These are phyloP conservation scores for Chenopodium quinoa DNA, from an alignment of 148 eudicot genomes.

Conservation along the genomic window DNA sequence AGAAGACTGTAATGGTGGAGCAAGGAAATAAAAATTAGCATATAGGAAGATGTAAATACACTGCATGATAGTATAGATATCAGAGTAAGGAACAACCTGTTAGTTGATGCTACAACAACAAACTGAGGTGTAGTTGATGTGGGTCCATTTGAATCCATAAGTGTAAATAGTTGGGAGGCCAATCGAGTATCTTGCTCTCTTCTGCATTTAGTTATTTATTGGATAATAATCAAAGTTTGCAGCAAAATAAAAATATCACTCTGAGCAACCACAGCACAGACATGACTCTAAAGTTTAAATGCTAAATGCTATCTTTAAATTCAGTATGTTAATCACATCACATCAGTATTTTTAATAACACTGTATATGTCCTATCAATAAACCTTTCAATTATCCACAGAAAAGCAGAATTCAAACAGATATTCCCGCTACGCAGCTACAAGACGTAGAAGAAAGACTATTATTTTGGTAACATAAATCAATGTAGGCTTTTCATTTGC, in stretches of 20 bases:
- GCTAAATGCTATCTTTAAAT: background rate
- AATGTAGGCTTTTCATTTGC: background rate
- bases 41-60: background rate
- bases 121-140: conserved; percentile 49
- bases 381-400: background rate
- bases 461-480: background rate
- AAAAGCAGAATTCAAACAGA: background rate
- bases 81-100: conserved; percentile 50
- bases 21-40: background rate
- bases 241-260: background rate
- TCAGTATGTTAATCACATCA: background rate
- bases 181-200: conserved; percentile 78
- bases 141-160: conserved; percentile 76
- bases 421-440: background rate
- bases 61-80: background rate
- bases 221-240: background rate
- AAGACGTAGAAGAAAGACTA: background rate
- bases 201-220: conserved; percentile 46
- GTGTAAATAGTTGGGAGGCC: conserved; percentile 73
- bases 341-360: background rate
- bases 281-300: background rate
- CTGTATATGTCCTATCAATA: background rate
- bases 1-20: background rate
- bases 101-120: conserved; percentile 96
- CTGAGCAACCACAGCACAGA: conserved; percentile 4